Conservation (phyloP, 2,329 filamentous ascomycete species). For the Fusarium humuli region DNA sequence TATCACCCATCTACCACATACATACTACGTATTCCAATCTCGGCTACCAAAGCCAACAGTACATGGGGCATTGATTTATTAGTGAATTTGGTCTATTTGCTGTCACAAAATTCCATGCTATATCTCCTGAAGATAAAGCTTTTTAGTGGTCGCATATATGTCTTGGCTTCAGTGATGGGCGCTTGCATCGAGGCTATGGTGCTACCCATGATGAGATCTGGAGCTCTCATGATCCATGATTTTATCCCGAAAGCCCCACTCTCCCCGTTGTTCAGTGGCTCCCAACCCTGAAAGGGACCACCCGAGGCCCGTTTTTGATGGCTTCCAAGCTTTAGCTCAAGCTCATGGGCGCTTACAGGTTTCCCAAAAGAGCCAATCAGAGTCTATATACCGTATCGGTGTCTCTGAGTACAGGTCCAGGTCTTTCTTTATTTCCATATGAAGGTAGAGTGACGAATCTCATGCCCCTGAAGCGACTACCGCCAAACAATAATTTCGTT, state of each 20-base stretch:
- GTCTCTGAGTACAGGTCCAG: conserved; percentile 14
- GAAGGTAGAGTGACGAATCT: conserved; percentile 15
- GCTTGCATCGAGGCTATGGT: conserved; percentile 42
- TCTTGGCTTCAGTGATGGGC: conserved; percentile 41
- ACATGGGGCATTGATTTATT: neutral
- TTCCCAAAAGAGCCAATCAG: conserved; percentile 41
- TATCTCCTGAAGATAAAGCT: neutral
- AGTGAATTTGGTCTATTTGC: neutral
- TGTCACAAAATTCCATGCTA: neutral
- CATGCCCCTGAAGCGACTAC: conserved; percentile 21
- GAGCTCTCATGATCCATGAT: conserved; percentile 36
- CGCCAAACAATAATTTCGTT: conserved; percentile 1
- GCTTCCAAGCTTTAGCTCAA: conserved; percentile 34
- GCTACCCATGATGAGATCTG: conserved; percentile 30
- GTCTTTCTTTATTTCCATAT: conserved; percentile 19
- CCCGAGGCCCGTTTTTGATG: conserved; percentile 33
- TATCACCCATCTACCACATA: neutral
- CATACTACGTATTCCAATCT: neutral
- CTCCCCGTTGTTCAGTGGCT: conserved; percentile 21
- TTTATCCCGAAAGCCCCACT: conserved; percentile 30
- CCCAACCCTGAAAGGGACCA: conserved; percentile 34
- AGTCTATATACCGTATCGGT: conserved; percentile 1
- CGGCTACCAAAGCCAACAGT: neutral
- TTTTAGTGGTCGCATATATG: conserved; percentile 24
- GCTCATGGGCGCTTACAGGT: conserved; percentile 46